Evolutionary conservation across 2,329 filamentous ascomycete species (phyloP).

Genomic region (Dactylonectria estremocensis): DNA sequence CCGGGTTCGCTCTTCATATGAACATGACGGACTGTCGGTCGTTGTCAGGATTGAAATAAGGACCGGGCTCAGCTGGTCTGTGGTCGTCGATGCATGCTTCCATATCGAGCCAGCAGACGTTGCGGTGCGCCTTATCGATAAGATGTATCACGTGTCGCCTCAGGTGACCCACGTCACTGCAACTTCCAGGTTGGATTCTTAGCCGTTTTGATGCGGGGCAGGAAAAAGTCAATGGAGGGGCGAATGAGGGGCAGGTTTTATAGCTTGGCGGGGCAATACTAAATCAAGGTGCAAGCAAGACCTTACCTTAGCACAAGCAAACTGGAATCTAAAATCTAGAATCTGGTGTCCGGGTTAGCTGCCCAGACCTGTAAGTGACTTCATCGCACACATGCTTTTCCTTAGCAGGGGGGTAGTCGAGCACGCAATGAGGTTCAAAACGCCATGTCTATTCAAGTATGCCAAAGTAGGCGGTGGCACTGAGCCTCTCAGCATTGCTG

Average conservation of each 20-base stretch:
- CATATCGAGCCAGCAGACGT: slow-evolving; percentile 41
- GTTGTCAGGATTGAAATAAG: slow-evolving; percentile 31
- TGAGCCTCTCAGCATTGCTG: neutral
- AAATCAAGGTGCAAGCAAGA: slow-evolving; percentile 4
- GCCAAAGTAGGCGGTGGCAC: slow-evolving; percentile 7
- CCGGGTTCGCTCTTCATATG: slow-evolving; percentile 40
- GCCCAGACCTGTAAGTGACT: slow-evolving; percentile 40
- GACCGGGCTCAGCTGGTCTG: slow-evolving; percentile 32
- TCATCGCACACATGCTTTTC: neutral
- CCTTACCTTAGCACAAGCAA: neutral
- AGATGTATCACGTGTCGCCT: slow-evolving; percentile 38
- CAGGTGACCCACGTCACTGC: slow-evolving; percentile 34
- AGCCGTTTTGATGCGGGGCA: slow-evolving; percentile 43
- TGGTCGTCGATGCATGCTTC: slow-evolving; percentile 45
- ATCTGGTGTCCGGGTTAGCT: slow-evolving; percentile 41
- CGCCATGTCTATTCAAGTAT: slow-evolving; percentile 16
- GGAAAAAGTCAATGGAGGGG: slow-evolving; percentile 42
- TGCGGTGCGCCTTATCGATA: slow-evolving; percentile 42
- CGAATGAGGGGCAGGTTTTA: slow-evolving; percentile 44
- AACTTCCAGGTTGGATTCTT: neutral
- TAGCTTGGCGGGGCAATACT: slow-evolving; percentile 43
- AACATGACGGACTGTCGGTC: slow-evolving; percentile 41
- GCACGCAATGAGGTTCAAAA: slow-evolving; percentile 12
- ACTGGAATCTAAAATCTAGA: slow-evolving; percentile 2
- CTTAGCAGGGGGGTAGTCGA: neutral